A percentile compares a stretch with the other conserved stretches of the same genome.
phyloP scores from a whole-genome alignment of 2,329 filamentous ascomycete genomes.

The Arthrobotrys conoides region DNA sequence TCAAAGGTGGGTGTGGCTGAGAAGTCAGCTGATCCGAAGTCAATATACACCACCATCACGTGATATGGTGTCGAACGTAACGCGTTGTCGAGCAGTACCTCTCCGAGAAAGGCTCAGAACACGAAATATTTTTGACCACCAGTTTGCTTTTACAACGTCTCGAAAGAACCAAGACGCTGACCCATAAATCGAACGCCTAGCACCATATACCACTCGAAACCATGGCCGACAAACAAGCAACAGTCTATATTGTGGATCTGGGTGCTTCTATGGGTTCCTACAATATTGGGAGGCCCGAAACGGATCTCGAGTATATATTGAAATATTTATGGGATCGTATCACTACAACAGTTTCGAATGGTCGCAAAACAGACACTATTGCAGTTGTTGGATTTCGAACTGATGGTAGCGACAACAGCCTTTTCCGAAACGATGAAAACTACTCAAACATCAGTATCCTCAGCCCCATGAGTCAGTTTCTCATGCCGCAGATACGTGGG shows the following conservation, averaged over 20 bases:
- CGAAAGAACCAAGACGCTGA: too few species aligned
- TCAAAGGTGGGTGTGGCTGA: too few species aligned
- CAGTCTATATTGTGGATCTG: constrained; percentile 90
- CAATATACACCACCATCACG: too few species aligned
- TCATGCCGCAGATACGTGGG: constrained; percentile 78
- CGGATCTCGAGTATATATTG: constrained; percentile 90
- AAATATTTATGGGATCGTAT: constrained; percentile 96
- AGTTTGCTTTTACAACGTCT: too few species aligned
- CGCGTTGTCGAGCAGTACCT: too few species aligned
- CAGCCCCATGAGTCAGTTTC: constrained; percentile 74
- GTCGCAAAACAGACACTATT: constrained; percentile 79
- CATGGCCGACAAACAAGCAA: constrained; percentile 95
- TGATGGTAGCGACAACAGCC: constrained; percentile 79
- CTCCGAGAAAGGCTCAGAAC: too few species aligned
- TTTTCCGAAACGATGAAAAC: constrained; percentile 75
- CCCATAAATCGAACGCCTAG: too few species aligned
- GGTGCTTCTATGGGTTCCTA: constrained; percentile 85
- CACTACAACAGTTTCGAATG: constrained; percentile 78
- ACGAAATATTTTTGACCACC: too few species aligned
- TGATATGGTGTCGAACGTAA: too few species aligned
- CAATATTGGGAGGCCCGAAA: constrained; percentile 79
- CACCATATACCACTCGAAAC: neutral
- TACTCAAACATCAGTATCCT: constrained; percentile 87
- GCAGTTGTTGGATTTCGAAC: constrained; percentile 89
- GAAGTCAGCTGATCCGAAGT: too few species aligned